phyloP scores from a whole-genome alignment of 306 rosid species.

The Castanea sativa region DNA sequence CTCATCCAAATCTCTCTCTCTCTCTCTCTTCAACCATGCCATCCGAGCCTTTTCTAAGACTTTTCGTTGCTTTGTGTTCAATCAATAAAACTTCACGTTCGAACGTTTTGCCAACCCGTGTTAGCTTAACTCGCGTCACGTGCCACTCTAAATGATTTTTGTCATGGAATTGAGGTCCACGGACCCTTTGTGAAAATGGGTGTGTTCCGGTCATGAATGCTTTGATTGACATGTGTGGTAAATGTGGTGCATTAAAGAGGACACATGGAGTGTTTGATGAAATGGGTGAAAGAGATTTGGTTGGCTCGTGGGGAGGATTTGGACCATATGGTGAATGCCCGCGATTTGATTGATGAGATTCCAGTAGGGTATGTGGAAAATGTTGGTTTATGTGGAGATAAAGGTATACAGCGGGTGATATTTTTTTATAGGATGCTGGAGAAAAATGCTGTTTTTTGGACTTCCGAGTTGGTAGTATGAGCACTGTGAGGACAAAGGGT shows the following conservation, averaged over 20 bases:
- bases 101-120: conserved; percentile 10
- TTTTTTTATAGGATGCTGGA: conserved; percentile 22
- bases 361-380: not conserved
- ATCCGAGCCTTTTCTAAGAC: not conserved
- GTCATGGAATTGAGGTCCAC: conserved; percentile 13
- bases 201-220: conserved; percentile 20
- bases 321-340: conserved; percentile 10
- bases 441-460: conserved; percentile 22
- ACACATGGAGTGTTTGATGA: conserved; percentile 20
- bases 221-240: conserved; percentile 25
- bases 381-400: conserved; percentile 23
- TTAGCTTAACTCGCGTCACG: conserved; percentile 8
- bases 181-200: conserved; percentile 20
- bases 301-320: conserved; percentile 12
- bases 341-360: conserved; percentile 6
- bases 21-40: conserved; percentile 4
- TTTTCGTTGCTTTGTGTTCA: not conserved
- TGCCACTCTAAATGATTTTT: conserved; percentile 1
- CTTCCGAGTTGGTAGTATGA: conserved; percentile 21
- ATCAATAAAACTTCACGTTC: conserved; percentile 1
- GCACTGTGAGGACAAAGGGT: not conserved
- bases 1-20: not conserved
- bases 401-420: conserved; percentile 1
- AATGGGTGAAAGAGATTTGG: conserved; percentile 16
- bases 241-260: conserved; percentile 4